phyloP scores from a whole-genome alignment of 2,329 filamentous ascomycete genomes.

The Cladosporium sp. region DNA sequence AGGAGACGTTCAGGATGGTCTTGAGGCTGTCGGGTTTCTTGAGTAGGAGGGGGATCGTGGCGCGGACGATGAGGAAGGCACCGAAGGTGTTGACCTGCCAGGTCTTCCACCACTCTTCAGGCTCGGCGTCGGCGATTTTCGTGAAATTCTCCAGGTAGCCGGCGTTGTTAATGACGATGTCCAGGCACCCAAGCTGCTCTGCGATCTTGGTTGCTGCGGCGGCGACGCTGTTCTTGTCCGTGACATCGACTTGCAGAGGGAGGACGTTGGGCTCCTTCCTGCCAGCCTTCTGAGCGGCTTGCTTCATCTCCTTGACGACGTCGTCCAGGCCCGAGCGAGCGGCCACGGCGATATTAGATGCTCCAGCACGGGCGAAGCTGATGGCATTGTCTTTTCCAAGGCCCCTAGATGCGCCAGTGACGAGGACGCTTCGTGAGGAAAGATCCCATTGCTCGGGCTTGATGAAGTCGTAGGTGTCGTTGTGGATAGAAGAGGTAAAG shows the following conservation, averaged over 20 bases:
- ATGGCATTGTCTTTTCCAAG: constrained; percentile 50
- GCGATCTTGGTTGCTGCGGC: constrained; percentile 32
- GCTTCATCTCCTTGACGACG: constrained; percentile 33
- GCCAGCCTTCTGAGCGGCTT: constrained; percentile 34
- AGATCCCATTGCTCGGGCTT: constrained; percentile 28
- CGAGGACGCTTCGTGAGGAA: constrained; percentile 42
- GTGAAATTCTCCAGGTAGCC: constrained; percentile 22
- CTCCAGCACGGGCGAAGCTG: constrained; percentile 53
- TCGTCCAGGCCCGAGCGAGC: constrained; percentile 48
- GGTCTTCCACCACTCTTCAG: constrained; percentile 44
- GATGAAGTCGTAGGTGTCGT: constrained; percentile 51
- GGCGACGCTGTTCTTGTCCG: constrained; percentile 34
- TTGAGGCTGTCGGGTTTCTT: constrained; percentile 28
- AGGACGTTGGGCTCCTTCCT: constrained; percentile 38
- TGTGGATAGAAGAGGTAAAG: constrained; percentile 28
- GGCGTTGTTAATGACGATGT: constrained; percentile 38
- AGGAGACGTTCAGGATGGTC: constrained; percentile 42
- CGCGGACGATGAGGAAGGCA: constrained; percentile 27
- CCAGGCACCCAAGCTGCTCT: constrained; percentile 29
- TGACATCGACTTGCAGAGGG: constrained; percentile 42
- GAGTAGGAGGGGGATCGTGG: constrained; percentile 46
- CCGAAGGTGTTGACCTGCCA: constrained; percentile 52
- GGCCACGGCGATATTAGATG: constrained; percentile 49
- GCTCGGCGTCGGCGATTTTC: constrained; percentile 25
- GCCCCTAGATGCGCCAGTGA: constrained; percentile 44